These are phyloP conservation scores for Rhodotorula sp. DNA, from an alignment of 1,284 basidiomycete species.

Conservation along the genomic window DNA sequence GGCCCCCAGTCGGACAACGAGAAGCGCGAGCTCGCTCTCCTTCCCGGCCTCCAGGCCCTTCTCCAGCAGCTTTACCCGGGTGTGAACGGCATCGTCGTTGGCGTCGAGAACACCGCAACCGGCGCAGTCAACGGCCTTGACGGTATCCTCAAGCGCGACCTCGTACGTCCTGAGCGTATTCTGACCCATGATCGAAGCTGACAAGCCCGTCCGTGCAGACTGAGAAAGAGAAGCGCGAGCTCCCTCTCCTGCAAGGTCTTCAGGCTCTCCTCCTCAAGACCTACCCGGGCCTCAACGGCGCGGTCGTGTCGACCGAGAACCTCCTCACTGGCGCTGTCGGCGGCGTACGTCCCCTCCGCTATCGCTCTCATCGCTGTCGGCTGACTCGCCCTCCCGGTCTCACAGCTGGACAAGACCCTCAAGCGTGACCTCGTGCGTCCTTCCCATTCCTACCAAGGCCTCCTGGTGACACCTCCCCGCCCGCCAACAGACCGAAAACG, in stretches of 20 bases:
- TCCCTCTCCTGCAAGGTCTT: neutral
- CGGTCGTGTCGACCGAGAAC: conserved; percentile 2
- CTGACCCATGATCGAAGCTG: neutral
- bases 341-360: neutral
- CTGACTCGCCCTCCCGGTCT: no score
- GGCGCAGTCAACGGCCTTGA: neutral
- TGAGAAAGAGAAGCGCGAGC: neutral
- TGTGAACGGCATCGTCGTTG: neutral
- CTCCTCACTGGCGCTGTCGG: neutral
- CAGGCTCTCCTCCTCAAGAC: neutral
- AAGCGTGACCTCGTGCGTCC: neutral
- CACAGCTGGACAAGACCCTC: no score
- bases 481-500: neutral
- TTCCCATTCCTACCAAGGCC: no score
- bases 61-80: neutral
- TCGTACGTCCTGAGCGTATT: neutral
- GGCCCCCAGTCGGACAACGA: neutral
- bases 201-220: neutral
- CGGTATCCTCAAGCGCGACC: conserved; percentile 1
- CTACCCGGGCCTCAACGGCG: conserved; percentile 8
- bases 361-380: no score
- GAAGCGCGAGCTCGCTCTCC: conserved; percentile 9
- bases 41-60: neutral
- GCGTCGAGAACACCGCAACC: neutral
- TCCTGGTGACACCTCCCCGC: neutral